Evolutionary conservation across 2,329 filamentous ascomycete species (phyloP), one percentile per base, ranked within the genome.

Genomic region (Cordyceps tenuipes): DNA sequence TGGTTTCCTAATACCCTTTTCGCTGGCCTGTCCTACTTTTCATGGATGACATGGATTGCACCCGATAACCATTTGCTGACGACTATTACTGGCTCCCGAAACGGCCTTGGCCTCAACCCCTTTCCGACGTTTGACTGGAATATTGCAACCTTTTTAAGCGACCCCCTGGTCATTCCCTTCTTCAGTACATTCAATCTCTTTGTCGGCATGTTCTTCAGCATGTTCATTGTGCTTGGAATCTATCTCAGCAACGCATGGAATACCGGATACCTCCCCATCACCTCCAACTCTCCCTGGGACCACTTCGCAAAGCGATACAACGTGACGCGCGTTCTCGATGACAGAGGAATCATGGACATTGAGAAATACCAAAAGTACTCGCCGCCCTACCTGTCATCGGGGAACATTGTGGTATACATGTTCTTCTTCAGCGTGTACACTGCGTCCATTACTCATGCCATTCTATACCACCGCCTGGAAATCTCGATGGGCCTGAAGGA

Each of bases 1-100:
- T 81, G 77, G 77, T 70, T 83, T 47, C 80, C 79, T 0, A 74
- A 77, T 61, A 79, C 75, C 60, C 67, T 82, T 13, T 81, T 81
- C 64, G 68, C 70, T n/a, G 75, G 72, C 2, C 64, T 81, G 5
- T 73, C 71, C 2, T 62, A 72, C 19, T 82, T 81, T 65, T 77
- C 75, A 67, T 82, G 78, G 77, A 72, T 79, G 31, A 76, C 75
- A 0, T 82, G 79, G 79, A 80, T 81, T 51, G 69, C 73, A 0
- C 78, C 77, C 0, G 64, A 69, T 31, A 77, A 72, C 51, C 63
- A 71, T 31, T 71, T 66, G 1, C 65, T 76, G 1, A 69, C 70
- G 8, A 61, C 71, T 8, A 65, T 77, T 21, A 66, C 69, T 0
- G 75, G 75, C 5, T 67, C 68, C 13, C 69, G 68, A 0, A 74